These are phyloP conservation scores for Peronospora farinosa DNA, from an alignment of 352 stramenopile genomes.

Conservation along the genomic window DNA sequence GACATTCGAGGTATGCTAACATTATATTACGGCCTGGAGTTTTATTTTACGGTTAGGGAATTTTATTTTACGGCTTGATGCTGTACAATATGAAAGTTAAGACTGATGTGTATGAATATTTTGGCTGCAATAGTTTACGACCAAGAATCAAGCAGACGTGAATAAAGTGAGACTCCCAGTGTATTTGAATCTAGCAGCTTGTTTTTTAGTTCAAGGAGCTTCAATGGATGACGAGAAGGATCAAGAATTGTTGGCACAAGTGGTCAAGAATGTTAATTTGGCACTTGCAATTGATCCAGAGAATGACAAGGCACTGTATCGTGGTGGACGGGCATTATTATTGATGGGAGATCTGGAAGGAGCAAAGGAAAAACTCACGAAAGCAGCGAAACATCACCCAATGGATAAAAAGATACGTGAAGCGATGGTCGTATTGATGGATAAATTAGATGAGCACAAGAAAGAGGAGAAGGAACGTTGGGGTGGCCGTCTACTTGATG, in stretches of 20 bases:
- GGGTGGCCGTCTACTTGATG: slow-evolving; percentile 49
- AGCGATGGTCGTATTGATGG: slow-evolving; percentile 42
- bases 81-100: neutral
- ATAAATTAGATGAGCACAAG: slow-evolving; percentile 45
- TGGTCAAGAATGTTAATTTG: slow-evolving; percentile 55
- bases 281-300: slow-evolving; percentile 67
- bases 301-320: slow-evolving; percentile 84
- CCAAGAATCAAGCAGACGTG: slow-evolving; percentile 62
- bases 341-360: slow-evolving; percentile 48
- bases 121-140: slow-evolving; percentile 42
- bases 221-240: slow-evolving; percentile 31
- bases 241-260: slow-evolving; percentile 38
- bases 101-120: neutral
- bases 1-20: slow-evolving; percentile 61
- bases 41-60: no score
- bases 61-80: no score
- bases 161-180: slow-evolving; percentile 69
- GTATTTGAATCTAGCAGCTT: slow-evolving; percentile 78
- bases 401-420: slow-evolving; percentile 69
- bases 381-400: slow-evolving; percentile 51
- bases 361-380: slow-evolving; percentile 58
- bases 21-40: neutral
- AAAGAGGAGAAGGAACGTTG: slow-evolving; percentile 65
- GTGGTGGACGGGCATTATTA: slow-evolving; percentile 55
- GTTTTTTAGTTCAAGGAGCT: slow-evolving; percentile 43